Evolutionary conservation across 1,284 basidiomycete species (phyloP), one percentile per base, ranked within the genome.

Genomic region (Puccinia triticina): DNA sequence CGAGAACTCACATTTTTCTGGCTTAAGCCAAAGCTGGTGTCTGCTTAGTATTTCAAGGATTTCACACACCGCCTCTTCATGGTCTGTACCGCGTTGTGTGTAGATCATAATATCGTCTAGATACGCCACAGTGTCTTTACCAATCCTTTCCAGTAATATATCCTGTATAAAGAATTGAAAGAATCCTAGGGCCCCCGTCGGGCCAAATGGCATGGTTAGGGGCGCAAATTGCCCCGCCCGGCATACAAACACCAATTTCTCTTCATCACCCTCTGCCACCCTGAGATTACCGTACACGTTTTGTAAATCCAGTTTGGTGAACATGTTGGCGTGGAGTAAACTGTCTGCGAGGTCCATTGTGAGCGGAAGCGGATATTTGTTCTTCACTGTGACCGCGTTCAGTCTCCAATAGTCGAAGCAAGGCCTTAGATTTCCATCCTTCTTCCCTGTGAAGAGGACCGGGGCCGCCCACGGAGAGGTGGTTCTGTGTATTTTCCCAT

Each of bases 71-170:
- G 50, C 50, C 18, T 8, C 50, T 53, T 53, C 4, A 21, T 53
- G 50, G 18, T 53, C 18, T 4, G 16, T 53, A 14, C 50, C 50
- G 4, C 23, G 11, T 21, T 53, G 50, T 5, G 50, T 53, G 23
- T 53, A 53, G 23, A 53, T 53, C 50, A 53, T 53, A 21, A 53
- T 53, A 21, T 53, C 23, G 53, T 55, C 53, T 5, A 67, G 64
- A 26, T 67, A 67, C 14, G 64, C 64, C 16, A 26, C 66, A 2
- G 66, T 69, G 32, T 69, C 66, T 14, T 69, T 69, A 2, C 66
- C 66, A 37, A 69, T 69, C 18, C 50, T 8, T 53, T 21, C 50
- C 12, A 53, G 18, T 14, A 53, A 21, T 53, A 53, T 23, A 21
- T 50, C 1, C 40, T 37, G 43, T 26, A 50, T 46, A n/a, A n/a